Evolutionary conservation across 2,329 filamentous ascomycete genomes (phyloP), one percentile per base, ranked within the genome.

Genomic region (Didymella segeticola): DNA sequence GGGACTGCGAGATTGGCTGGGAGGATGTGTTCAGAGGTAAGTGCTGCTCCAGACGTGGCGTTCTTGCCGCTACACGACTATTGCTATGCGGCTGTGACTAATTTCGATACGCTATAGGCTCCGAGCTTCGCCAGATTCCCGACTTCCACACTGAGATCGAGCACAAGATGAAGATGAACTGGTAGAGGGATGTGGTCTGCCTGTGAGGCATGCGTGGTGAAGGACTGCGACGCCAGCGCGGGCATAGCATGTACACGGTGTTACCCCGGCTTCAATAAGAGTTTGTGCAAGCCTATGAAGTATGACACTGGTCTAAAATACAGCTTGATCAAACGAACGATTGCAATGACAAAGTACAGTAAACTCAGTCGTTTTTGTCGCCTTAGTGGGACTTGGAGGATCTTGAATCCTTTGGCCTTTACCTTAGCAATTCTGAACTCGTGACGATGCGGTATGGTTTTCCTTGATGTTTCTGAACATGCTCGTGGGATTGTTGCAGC

Each of bases 91-190:
- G 11, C 17, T 31, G n/a, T n/a, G 11, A 50, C 65, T 69, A 61
- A 69, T 42, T 30, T 45, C n/a, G 31, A 39, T 22, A 34, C n/a
- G 5, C 31, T 60, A 33, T 47, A 83, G 83, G 81, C 56, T 88
- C 90, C 65, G 91, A 93, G 76, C 83, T 86, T 73, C 83, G 87
- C 67, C 83, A 85, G 57, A 80, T 86, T 34, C 85, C 88, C 20
- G 86, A 88, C 47, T 87, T 97, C 77, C 92, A 97, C 68, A 88
- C 91, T 52, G 93, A 98, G 85, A 92, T 97, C 86, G 93, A 97
- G 86, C 85, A 86, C 77, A 91, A 91, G 83, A 80, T 96, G 77
- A 89, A 87, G 83, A 96, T 97, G 86, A 82, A 73, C 79, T 80
- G 81, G 75, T 78, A 67, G 53, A 60, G 45, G 45, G 46, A 22